A percentile compares a stretch with the other conserved stretches of the same genome.
phyloP scores from a whole-genome alignment of 495 filamentous ascomycete species.

The Chaetomidium leptoderma region DNA sequence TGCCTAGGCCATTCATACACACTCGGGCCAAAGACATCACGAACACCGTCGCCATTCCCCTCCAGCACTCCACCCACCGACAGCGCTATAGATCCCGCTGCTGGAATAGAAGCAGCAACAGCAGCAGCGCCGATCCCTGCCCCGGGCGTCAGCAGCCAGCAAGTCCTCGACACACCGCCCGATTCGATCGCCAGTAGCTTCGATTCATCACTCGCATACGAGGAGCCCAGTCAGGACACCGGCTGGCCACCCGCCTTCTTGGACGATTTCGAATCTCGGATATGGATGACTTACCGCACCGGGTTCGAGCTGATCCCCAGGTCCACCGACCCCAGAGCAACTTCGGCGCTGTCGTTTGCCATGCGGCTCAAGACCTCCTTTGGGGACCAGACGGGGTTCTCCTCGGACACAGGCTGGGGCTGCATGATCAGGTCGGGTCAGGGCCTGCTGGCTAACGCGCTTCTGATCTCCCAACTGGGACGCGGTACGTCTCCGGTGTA shows the following conservation, averaged over 20 bases:
- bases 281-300: conserved; percentile 97
- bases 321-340: conserved; percentile 63
- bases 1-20: conserved; percentile 77
- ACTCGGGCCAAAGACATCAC: conserved; percentile 35
- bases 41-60: conserved; percentile 19
- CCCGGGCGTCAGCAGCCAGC: conserved; percentile 5
- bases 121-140: not conserved
- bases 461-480: conserved; percentile 66
- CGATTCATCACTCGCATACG: conserved; percentile 47
- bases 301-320: conserved; percentile 81
- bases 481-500: conserved; percentile 56
- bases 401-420: conserved; percentile 93
- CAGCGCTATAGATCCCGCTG: not conserved
- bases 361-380: conserved; percentile 81
- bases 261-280: conserved; percentile 84
- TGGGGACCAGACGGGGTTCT: conserved; percentile 75
- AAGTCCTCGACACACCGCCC: conserved; percentile 40
- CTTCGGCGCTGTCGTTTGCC: conserved; percentile 72
- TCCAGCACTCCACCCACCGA: conserved; percentile 28
- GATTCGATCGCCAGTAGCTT: conserved; percentile 47
- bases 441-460: conserved; percentile 81
- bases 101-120: not conserved
- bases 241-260: conserved; percentile 85
- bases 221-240: conserved; percentile 48
- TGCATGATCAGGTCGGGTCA: conserved; percentile 99